These are phyloP conservation scores for Phytophthora hybrid DNA, from an alignment of 352 stramenopile genomes.

Conservation along the genomic window DNA sequence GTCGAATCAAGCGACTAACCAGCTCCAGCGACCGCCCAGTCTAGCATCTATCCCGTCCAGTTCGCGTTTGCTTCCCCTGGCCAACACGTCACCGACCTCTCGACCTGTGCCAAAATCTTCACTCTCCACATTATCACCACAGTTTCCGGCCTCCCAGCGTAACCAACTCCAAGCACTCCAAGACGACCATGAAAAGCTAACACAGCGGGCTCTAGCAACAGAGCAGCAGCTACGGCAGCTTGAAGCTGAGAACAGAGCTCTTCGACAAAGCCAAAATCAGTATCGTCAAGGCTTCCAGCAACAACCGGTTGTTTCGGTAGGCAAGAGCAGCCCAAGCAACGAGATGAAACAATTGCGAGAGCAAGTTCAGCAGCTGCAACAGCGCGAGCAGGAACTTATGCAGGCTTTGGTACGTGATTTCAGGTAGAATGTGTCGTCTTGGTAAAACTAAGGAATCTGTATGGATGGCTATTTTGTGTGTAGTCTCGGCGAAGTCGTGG, in stretches of 20 bases:
- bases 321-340: slow-evolving; percentile 29
- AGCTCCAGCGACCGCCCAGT: slow-evolving; percentile 26
- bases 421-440: not conserved
- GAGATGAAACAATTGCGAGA: slow-evolving; percentile 52
- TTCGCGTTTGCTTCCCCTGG: slow-evolving; percentile 42
- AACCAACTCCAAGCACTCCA: slow-evolving; percentile 71
- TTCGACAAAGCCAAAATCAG: slow-evolving; percentile 31
- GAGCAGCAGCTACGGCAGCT: slow-evolving; percentile 48
- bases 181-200: slow-evolving; percentile 71
- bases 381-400: slow-evolving; percentile 87
- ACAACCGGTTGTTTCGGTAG: slow-evolving; percentile 1
- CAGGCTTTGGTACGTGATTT: slow-evolving; percentile 63
- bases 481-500: slow-evolving; percentile 64
- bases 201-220: slow-evolving; percentile 28
- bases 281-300: slow-evolving; percentile 7
- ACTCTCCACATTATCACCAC: slow-evolving; percentile 13
- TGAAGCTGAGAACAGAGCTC: slow-evolving; percentile 57
- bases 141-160: slow-evolving; percentile 15
- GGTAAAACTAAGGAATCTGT: not conserved
- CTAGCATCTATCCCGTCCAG: slow-evolving; percentile 36
- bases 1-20: slow-evolving; percentile 3
- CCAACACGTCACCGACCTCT: slow-evolving; percentile 17
- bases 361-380: slow-evolving; percentile 75
- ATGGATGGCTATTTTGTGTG: not conserved
- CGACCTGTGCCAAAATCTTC: slow-evolving; percentile 1